These are phyloP conservation scores for Mycena metata DNA, from an alignment of 768 basidiomycete species.

Conservation along the genomic window DNA sequence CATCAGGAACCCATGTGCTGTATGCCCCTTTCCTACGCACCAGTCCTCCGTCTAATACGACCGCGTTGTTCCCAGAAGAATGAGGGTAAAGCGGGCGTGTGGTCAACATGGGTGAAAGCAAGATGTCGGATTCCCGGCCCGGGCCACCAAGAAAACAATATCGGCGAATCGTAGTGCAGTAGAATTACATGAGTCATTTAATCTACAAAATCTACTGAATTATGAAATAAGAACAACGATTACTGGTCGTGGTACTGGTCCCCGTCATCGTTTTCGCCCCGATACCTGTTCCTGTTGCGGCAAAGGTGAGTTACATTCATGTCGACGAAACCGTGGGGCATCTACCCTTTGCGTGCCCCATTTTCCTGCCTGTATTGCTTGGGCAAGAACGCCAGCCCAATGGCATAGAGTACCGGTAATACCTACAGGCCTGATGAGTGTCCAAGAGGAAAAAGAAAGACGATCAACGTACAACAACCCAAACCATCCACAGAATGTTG, in stretches of 20 bases:
- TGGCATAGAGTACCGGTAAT: constrained; percentile 58
- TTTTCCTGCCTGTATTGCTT: constrained; percentile 63
- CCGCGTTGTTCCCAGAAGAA: not conserved
- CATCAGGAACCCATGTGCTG: too few species aligned
- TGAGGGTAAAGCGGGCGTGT: constrained; percentile 12
- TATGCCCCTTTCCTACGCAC: not conserved
- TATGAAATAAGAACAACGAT: not conserved
- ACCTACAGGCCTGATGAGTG: constrained; percentile 45
- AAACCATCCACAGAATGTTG: constrained; percentile 60
- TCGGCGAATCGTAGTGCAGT: too few species aligned
- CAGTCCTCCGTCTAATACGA: constrained; percentile 30
- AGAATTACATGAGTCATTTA: too few species aligned
- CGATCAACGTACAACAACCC: constrained; percentile 59
- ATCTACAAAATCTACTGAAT: too few species aligned
- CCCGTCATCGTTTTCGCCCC: too few species aligned
- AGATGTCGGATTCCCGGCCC: too few species aligned
- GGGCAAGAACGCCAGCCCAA: constrained; percentile 59
- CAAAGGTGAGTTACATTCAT: too few species aligned
- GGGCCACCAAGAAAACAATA: too few species aligned
- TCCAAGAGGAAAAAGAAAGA: not conserved
- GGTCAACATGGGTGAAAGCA: not conserved
- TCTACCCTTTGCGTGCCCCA: constrained; percentile 36
- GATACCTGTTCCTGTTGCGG: too few species aligned
- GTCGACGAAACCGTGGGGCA: not conserved
- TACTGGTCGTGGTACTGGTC: constrained; percentile 22